phyloP scores from a whole-genome alignment of 2,329 filamentous ascomycete genomes.

The Microascus cirrosus region DNA sequence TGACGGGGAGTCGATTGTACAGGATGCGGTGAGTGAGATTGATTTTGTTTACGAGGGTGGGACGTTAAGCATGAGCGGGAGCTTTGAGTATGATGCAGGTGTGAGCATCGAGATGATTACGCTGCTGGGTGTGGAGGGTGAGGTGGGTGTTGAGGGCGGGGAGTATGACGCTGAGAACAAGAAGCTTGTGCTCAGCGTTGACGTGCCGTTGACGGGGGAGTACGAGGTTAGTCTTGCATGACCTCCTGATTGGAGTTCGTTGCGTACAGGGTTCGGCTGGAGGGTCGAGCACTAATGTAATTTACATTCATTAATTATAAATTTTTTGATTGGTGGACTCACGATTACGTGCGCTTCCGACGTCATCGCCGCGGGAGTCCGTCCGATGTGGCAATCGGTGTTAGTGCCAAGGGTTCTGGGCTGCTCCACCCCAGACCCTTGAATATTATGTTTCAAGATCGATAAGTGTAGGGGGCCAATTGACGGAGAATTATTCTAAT shows the following conservation, averaged over 20 bases:
- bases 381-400: too few species aligned
- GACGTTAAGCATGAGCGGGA: not conserved
- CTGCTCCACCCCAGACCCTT: too few species aligned
- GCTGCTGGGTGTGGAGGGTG: slow-evolving; percentile 2
- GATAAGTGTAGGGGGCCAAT: not conserved
- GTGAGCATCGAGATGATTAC: not conserved
- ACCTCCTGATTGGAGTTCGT: not conserved
- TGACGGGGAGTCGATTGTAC: slow-evolving; percentile 37
- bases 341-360: not conserved
- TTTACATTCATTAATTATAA: not conserved
- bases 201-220: slow-evolving; percentile 11
- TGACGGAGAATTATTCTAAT: not conserved
- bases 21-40: not conserved
- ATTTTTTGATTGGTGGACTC: not conserved
- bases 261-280: not conserved
- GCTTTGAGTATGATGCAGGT: not conserved
- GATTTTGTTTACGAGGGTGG: not conserved
- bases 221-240: slow-evolving; percentile 1
- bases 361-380: too few species aligned
- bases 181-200: slow-evolving; percentile 11
- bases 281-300: not conserved
- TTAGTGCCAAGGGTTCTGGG: too few species aligned
- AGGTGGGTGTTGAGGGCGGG: slow-evolving; percentile 8
- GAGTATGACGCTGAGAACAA: slow-evolving; percentile 13
- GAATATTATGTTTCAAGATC: too few species aligned